Evolutionary conservation across 2,329 filamentous ascomycete genomes (phyloP), one percentile per base, ranked within the genome.

Genomic region (Exophiala xenobiotica): DNA sequence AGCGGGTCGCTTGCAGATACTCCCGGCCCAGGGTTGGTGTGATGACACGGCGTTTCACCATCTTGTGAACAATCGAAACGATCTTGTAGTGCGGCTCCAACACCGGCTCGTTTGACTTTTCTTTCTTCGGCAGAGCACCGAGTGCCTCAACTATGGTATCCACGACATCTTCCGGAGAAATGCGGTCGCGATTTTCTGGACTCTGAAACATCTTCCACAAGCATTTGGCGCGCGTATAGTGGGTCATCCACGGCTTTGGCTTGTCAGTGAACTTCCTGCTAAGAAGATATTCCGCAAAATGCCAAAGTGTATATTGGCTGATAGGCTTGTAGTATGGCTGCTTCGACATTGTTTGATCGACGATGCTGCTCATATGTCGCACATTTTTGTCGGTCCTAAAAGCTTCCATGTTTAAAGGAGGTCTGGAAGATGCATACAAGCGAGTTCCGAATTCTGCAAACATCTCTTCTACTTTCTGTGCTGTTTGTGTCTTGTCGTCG

Each of bases 61-160:
- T 78, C 68, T 96, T 96, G 71, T 95, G 84, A 5, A 90, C 72
- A 18, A 93, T 75, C 2, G 88, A 87, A 27, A 93, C 80, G 16
- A 96, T 85, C 71, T 95, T 96, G 75, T 95, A 96, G 66, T 96
- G 90, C 3, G 91, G 91, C 66, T 96, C 91, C 12, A 96, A 78
- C 19, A 95, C 85, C 0, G 88, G 90, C 54, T 96, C 90, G 29
- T 72, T 68, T 16, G 80, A 76, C 12, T 74, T 77, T 61, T 86
- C 80, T 60, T 76, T 77, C 53, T 80, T 79, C 1, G 85, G 84
- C 19, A 86, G 68, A 6, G 75, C 74, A 48, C 83, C 76, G 49
- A 88, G 81, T 2, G 85, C 79, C 54, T 78, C 76, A 11, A 78
- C 69, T 49, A 86, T 75, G 7, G 78, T 73, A 46, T 80, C 74